Evolutionary conservation across 257 asterid species (phyloP).

Genomic region (Echium plantagineum): DNA sequence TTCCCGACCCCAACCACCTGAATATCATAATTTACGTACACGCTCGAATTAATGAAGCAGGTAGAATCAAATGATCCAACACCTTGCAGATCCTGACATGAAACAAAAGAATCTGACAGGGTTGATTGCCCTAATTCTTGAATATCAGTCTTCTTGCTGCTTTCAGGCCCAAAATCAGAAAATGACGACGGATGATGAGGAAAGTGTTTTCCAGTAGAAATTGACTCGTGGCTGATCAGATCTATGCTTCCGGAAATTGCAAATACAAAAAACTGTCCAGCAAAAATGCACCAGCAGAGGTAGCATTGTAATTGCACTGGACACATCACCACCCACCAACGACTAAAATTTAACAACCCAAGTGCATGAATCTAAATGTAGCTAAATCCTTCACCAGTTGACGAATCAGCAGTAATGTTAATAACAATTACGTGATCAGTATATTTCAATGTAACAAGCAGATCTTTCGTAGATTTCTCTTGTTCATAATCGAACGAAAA

Average conservation of each 20-base stretch:
- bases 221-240: slow-evolving; percentile 19
- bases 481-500: neutral
- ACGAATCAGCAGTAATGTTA: neutral
- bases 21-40: slow-evolving; percentile 33
- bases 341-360: slow-evolving; percentile 13
- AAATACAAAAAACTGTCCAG: slow-evolving; percentile 32
- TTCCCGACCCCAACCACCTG: slow-evolving; percentile 62
- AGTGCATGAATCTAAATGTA: slow-evolving; percentile 21
- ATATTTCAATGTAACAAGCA: neutral
- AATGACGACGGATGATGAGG: slow-evolving; percentile 15
- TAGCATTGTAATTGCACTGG: slow-evolving; percentile 25
- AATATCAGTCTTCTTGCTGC: slow-evolving; percentile 7
- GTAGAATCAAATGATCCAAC: slow-evolving; percentile 78
- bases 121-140: slow-evolving; percentile 16
- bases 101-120: slow-evolving; percentile 22
- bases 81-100: slow-evolving; percentile 87
- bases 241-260: slow-evolving; percentile 29
- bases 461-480: neutral
- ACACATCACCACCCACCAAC: slow-evolving; percentile 48
- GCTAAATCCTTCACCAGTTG: neutral
- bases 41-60: slow-evolving; percentile 53
- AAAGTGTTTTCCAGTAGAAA: slow-evolving; percentile 20
- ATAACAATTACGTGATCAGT: no score
- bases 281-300: slow-evolving; percentile 55
- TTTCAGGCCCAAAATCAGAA: slow-evolving; percentile 21